phyloP scores from a whole-genome alignment of 768 basidiomycete species.

The Terana coerulea region DNA sequence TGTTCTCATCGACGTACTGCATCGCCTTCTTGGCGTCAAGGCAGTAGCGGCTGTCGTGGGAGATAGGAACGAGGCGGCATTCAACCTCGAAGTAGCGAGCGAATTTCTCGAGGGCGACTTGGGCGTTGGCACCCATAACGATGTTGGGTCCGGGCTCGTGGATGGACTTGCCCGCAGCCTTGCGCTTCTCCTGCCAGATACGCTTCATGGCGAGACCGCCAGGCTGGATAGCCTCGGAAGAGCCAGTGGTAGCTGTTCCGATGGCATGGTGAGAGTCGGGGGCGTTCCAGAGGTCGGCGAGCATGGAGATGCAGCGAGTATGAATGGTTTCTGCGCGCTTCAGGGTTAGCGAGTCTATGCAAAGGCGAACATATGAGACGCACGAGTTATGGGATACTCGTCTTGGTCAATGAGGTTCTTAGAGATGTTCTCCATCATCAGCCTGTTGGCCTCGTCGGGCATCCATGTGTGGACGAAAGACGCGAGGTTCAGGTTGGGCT shows the following conservation, averaged over 20 bases:
- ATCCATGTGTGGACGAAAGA: conserved; percentile 70
- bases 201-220: conserved; percentile 72
- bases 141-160: conserved; percentile 66
- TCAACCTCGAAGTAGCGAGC: conserved; percentile 69
- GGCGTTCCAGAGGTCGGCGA: conserved; percentile 68
- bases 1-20: conserved; percentile 67
- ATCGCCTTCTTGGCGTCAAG: conserved; percentile 68
- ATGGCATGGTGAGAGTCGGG: conserved; percentile 50
- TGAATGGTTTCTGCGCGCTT: conserved; percentile 36
- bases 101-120: conserved; percentile 69
- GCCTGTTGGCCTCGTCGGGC: conserved; percentile 46
- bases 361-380: conserved; percentile 15
- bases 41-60: conserved; percentile 67
- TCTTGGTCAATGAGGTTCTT: conserved; percentile 71
- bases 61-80: conserved; percentile 59
- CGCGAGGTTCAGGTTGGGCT: conserved; percentile 57
- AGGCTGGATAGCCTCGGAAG: conserved; percentile 69
- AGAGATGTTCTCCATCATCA: conserved; percentile 61
- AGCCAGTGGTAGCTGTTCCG: conserved; percentile 69
- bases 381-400: conserved; percentile 61
- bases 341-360: not conserved
- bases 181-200: conserved; percentile 65
- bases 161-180: conserved; percentile 59
- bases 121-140: conserved; percentile 65
- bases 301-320: conserved; percentile 46